Conservation (phyloP, 306 rosid species). For the Dalbergia cultrata region DNA sequence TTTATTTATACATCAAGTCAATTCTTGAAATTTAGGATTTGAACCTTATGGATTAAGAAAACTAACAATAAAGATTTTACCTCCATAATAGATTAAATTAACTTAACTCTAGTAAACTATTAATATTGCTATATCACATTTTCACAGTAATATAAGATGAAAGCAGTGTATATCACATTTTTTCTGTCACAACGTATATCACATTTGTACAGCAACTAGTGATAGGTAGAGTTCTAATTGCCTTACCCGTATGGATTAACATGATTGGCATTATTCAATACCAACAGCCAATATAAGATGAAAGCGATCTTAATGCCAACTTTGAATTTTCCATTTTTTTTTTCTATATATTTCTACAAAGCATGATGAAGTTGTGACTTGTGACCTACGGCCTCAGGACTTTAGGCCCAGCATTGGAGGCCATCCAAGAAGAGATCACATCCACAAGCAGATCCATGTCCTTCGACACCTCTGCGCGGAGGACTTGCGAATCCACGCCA, state of each 20-base stretch:
- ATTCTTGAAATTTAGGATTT: too few relatives aligned
- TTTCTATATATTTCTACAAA: conserved; percentile 25
- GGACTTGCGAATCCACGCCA: conserved; percentile 75
- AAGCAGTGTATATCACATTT: neutral
- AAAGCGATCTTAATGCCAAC: conserved; percentile 7
- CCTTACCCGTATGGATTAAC: conserved; percentile 39
- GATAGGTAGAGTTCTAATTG: conserved; percentile 24
- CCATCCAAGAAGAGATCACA: conserved; percentile 80
- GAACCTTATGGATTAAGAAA: too few relatives aligned
- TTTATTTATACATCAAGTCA: too few relatives aligned
- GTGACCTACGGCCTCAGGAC: conserved; percentile 58
- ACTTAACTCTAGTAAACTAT: too few relatives aligned
- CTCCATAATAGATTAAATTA: too few relatives aligned
- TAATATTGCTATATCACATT: too few relatives aligned
- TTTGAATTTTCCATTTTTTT: neutral
- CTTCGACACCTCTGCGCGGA: conserved; percentile 75
- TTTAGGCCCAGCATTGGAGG: conserved; percentile 77
- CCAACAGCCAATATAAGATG: neutral
- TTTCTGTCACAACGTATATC: conserved; percentile 5
- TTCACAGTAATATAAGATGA: too few relatives aligned
- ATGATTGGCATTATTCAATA: conserved; percentile 37
- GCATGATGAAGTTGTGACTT: neutral
- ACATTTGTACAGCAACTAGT: conserved; percentile 33
- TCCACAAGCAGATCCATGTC: conserved; percentile 84
- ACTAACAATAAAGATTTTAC: too few relatives aligned